Base-by-base conservation (phyloP, 2,329 filamentous ascomycete species). In the Calonectria montana region DNA sequence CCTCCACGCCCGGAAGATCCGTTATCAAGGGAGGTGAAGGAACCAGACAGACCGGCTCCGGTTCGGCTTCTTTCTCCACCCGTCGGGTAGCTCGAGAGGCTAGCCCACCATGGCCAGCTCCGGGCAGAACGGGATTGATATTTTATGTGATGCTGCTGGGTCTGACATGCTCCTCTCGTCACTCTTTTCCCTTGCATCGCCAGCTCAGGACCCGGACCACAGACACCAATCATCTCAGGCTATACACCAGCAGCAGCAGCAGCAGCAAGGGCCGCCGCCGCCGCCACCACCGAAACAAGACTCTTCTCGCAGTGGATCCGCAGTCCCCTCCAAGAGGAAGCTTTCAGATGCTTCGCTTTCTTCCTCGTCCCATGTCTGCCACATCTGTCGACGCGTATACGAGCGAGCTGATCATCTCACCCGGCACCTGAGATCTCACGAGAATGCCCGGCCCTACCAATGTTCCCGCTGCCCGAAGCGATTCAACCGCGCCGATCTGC, bases 61-160 rank as follows among this genome's bases (percentile, higher is more conserved):
- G 61, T n/a, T 48, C 57, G 41, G 65, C 31, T 31, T 21, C 35
- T 61, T 66, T 35, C 63, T 63, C 68, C 53, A 65, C 43, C 53
- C 62, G 35, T 55, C 48, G 43, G 55, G 65, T 16, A 61, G 68
- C 74, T 62, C 37, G 73, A 43, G 65, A 47, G 45, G 66, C 70
- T 65, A 50, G 73, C 69, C 59, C 65, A 75, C 65, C 55, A 79
- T 79, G 77, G 70, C 77, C 29, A 68, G 75, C 62, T 65, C 77
- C 21, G 77, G 77, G 67, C 77, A 79, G 67, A 79, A 79, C 74
- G 77, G 77, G 47, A 79, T 79, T 57, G 77, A 79, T 67, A 79
- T 79, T 57, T 72, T 79, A 57, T 79, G 77, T 65, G 77, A 79
- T 75, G 77, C 77, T 64, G 77, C 77, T 45, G 77, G 77, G 67